Evolutionary conservation across 2,329 filamentous ascomycete species (phyloP), one percentile per base, ranked within the genome.

Genomic region (Cladosporium sp.): DNA sequence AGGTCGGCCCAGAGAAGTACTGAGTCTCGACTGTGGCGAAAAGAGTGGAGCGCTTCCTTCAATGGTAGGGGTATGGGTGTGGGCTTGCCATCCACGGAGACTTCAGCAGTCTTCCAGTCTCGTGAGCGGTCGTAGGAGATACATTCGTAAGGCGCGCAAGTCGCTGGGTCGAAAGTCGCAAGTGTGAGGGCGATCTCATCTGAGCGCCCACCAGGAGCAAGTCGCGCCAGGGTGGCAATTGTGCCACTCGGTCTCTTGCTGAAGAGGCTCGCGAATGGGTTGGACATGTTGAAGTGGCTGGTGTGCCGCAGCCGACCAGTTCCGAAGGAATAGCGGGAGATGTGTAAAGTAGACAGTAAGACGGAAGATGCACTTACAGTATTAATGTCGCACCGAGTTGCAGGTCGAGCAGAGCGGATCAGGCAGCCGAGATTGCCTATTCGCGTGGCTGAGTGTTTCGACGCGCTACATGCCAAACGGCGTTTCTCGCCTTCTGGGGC

Each of bases 211-310:
- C 65, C 59, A 18, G 65, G 59, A 12, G 60, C 51, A 28, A 66
- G 21, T 18, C 36, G 24, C 14, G 59, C 65, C 24, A 66, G 38
- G 14, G 51, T 61, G 2, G 47, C 59, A 21, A 62, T 62, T 10
- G 61, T 64, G 14, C 38, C 52, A 15, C 49, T 32, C 5, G 49
- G 49, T 24, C 38, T 49, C 18, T 26, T 30, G 51, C n/a, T 51
- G 52, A 66, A 66, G n/a, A 66, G 65, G 21, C 49, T 28, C 26
- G 65, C 65, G 30, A 66, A 66, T 14, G 65, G 65, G 34, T 66
- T 66, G 18, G n/a, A 47, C 41, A 47, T 47, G 8, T 21, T 47
- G 41, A 11, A 24, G n/a, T 11, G n/a, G 10, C 8, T n/a, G 10
- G 2, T n/a, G 41, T n/a, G n/a, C 41, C 41, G n/a, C 41, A 47